phyloP scores from a whole-genome alignment of 2,329 filamentous ascomycete genomes.

The Cryphonectria japonica region DNA sequence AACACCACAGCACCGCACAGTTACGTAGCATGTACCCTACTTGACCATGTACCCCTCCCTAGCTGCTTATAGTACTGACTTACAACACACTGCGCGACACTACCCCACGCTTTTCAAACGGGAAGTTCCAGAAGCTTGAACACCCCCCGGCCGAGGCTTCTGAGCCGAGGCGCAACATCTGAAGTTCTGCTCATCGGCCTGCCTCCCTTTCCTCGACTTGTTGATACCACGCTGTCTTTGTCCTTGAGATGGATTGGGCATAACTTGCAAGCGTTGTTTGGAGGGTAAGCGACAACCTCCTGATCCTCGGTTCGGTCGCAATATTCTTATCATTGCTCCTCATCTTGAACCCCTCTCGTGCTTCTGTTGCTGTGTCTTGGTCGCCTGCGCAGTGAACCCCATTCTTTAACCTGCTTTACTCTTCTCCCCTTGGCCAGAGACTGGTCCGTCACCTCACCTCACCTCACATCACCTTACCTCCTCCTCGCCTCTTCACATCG shows the following conservation, averaged over 20 bases:
- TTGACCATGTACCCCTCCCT: no score
- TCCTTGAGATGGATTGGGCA: neutral
- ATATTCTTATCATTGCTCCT: neutral
- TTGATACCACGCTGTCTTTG: neutral
- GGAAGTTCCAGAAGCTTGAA: neutral
- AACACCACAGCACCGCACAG: no score
- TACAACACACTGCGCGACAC: neutral
- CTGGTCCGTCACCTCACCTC: neutral
- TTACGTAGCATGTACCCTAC: no score
- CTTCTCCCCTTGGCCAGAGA: neutral
- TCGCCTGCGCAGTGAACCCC: neutral
- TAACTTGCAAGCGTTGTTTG: neutral
- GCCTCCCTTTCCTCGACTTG: neutral
- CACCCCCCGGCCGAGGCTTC: neutral
- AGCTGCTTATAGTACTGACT: neutral
- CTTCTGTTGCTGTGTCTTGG: neutral
- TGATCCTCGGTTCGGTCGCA: neutral
- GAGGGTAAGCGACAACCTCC: neutral
- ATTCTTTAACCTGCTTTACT: neutral
- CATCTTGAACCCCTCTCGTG: neutral
- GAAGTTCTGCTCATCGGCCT: neutral
- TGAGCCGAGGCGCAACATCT: constrained; percentile 9
- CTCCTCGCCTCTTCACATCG: neutral
- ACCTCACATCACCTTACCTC: neutral
- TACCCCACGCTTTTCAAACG: constrained; percentile 2